A percentile compares a stretch with the other conserved stretches of the same genome.
Conservation (phyloP, 2,329 filamentous ascomycete genomes). For the Colletotrichum sp. region DNA sequence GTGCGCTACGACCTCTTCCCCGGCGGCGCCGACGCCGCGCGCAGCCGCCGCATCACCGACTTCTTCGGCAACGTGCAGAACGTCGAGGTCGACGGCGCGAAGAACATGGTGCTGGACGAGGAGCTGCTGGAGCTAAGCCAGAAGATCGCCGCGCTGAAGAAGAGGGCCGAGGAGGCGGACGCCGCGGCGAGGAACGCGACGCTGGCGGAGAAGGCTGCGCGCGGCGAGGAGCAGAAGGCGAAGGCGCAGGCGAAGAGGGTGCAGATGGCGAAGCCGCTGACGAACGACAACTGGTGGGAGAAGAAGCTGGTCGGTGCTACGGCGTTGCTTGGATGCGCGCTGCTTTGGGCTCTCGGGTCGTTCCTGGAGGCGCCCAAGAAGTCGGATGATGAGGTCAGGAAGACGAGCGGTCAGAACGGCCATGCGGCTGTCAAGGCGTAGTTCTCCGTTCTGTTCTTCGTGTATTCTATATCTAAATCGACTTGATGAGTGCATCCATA, state of each 20-base stretch:
- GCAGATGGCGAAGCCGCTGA: constrained; percentile 59
- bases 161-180: constrained; percentile 52
- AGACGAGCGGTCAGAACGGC: not conserved
- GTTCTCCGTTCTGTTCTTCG: rapidly evolving
- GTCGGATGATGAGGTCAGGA: not conserved
- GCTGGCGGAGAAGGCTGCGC: not conserved
- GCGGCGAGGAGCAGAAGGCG: constrained; percentile 17
- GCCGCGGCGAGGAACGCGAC: constrained; percentile 29
- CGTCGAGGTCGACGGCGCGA: constrained; percentile 80
- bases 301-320: constrained; percentile 69
- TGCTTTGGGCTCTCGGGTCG: constrained; percentile 64
- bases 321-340: constrained; percentile 64
- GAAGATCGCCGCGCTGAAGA: constrained; percentile 62
- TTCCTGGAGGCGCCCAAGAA: constrained; percentile 46
- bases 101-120: constrained; percentile 66
- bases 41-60: constrained; percentile 86
- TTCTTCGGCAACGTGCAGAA: constrained; percentile 99
- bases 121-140: constrained; percentile 80
- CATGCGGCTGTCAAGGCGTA: not conserved
- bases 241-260: constrained; percentile 20
- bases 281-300: constrained; percentile 70
- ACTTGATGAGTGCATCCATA: not conserved
- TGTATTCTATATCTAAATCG: not conserved
- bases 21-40: constrained; percentile 78
- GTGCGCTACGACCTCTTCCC: constrained; percentile 95